Percentiles rank a stretch among this genome's conserved stretches.
Evolutionary conservation across 2,329 filamentous ascomycete genomes (phyloP).

Genomic region (Metarhizium brunneum): DNA sequence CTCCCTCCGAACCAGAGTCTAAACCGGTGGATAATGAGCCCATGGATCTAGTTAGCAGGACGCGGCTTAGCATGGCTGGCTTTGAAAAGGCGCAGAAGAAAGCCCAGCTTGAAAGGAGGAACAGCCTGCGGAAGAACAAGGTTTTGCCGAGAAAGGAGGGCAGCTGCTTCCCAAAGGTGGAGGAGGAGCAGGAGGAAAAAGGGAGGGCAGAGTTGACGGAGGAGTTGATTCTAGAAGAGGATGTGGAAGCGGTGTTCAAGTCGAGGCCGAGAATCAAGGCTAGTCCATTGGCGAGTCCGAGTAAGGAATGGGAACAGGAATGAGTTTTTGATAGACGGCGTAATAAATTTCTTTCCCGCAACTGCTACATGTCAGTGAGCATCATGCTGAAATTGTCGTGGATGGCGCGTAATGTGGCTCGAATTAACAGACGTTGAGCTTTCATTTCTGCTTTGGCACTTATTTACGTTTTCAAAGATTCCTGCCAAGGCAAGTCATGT

Average conservation of each 20-base stretch:
- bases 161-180: constrained; percentile 37
- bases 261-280: constrained; percentile 71
- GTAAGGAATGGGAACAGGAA: constrained; percentile 21
- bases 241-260: constrained; percentile 77
- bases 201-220: constrained; percentile 48
- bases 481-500: no score
- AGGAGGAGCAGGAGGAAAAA: constrained; percentile 33
- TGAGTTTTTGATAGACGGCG: neutral
- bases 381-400: no score
- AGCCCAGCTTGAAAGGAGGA: constrained; percentile 46
- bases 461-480: no score
- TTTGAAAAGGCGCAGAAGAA: constrained; percentile 53
- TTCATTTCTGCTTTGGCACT: no score
- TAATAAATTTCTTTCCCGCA: neutral
- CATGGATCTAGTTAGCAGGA: constrained; percentile 45
- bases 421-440: no score
- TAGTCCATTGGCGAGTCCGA: constrained; percentile 55
- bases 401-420: no score
- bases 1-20: neutral
- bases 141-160: constrained; percentile 28
- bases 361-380: no score
- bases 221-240: constrained; percentile 60
- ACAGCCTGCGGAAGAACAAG: constrained; percentile 39
- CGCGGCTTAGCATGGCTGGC: constrained; percentile 51
- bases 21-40: constrained; percentile 12